phyloP scores from a whole-genome alignment of 805 yeast species.

The Clavispora fructus region DNA sequence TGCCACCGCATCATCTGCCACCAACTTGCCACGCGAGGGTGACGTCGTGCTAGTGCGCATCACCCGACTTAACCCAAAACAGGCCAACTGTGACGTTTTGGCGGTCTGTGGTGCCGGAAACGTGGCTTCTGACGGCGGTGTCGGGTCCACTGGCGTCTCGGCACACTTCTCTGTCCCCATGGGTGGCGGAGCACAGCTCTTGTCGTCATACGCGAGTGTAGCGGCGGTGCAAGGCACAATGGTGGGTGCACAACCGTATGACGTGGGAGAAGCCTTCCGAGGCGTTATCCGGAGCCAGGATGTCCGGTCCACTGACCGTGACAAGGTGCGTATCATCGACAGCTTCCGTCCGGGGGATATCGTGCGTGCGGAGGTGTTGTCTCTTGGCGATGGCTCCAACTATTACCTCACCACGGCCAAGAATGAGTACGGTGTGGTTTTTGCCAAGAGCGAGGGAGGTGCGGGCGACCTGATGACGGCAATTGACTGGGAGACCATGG shows the following conservation, averaged over 20 bases:
- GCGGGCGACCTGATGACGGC: constrained; percentile 79
- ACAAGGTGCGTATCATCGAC: constrained; percentile 71
- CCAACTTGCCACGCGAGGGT: constrained; percentile 72
- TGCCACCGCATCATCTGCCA: constrained; percentile 24
- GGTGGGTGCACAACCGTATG: constrained; percentile 43
- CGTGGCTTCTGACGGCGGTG: constrained; percentile 56
- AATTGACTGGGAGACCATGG: constrained; percentile 94
- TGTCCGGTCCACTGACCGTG: constrained; percentile 86
- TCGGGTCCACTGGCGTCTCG: constrained; percentile 50
- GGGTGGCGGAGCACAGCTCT: constrained; percentile 52
- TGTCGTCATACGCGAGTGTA: constrained; percentile 28
- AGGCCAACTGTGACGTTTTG: constrained; percentile 73
- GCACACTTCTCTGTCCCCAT: constrained; percentile 36
- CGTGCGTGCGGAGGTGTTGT: constrained; percentile 74
- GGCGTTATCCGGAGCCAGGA: constrained; percentile 86
- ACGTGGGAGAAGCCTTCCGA: constrained; percentile 82
- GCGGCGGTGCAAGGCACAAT: constrained; percentile 38
- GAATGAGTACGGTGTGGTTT: constrained; percentile 89
- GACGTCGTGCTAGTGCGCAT: constrained; percentile 78
- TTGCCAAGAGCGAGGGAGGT: constrained; percentile 69
- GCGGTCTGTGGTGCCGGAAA: constrained; percentile 59
- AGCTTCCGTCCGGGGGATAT: constrained; percentile 90
- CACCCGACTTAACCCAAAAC: constrained; percentile 57
- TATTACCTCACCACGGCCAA: constrained; percentile 86
- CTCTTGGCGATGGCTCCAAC: constrained; percentile 90